Percentiles rank a stretch among this genome's conserved stretches.
Evolutionary conservation across 2,329 filamentous ascomycete genomes (phyloP).

Genomic region (Sarocladium oryzae): DNA sequence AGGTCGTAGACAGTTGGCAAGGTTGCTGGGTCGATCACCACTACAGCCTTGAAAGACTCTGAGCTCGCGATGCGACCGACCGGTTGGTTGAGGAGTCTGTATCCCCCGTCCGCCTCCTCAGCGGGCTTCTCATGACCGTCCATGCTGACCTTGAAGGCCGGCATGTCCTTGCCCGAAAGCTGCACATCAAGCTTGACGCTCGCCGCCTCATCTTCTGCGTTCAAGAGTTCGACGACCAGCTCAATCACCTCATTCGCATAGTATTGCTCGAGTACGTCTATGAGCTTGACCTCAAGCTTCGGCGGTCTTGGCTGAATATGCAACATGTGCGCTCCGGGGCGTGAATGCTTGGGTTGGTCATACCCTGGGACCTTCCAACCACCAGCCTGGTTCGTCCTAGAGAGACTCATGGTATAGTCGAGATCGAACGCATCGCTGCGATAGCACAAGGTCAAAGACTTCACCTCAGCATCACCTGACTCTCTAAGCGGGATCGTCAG

Average conservation of each 20-base stretch:
- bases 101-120: slow-evolving; percentile 20
- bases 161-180: slow-evolving; percentile 53
- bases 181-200: slow-evolving; percentile 63
- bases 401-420: slow-evolving; percentile 54
- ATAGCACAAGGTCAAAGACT: slow-evolving; percentile 57
- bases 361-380: slow-evolving; percentile 45
- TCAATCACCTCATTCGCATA: slow-evolving; percentile 76
- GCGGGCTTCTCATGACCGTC: slow-evolving; percentile 27
- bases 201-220: slow-evolving; percentile 77
- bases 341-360: slow-evolving; percentile 38
- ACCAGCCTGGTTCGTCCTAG: slow-evolving; percentile 32
- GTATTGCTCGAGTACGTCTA: slow-evolving; percentile 61
- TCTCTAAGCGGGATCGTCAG: slow-evolving; percentile 71
- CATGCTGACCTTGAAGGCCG: slow-evolving; percentile 36
- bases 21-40: slow-evolving; percentile 45
- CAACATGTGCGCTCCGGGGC: slow-evolving; percentile 48
- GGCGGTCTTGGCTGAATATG: slow-evolving; percentile 83
- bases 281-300: slow-evolving; percentile 72
- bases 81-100: slow-evolving; percentile 18
- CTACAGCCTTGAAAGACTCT: slow-evolving; percentile 33
- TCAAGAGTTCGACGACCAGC: slow-evolving; percentile 64
- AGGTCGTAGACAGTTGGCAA: slow-evolving; percentile 56
- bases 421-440: slow-evolving; percentile 60
- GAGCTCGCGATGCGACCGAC: slow-evolving; percentile 43
- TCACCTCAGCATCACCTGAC: slow-evolving; percentile 66